phyloP scores from a whole-genome alignment of 2,329 filamentous ascomycete genomes.

The Claviceps digitariae region DNA sequence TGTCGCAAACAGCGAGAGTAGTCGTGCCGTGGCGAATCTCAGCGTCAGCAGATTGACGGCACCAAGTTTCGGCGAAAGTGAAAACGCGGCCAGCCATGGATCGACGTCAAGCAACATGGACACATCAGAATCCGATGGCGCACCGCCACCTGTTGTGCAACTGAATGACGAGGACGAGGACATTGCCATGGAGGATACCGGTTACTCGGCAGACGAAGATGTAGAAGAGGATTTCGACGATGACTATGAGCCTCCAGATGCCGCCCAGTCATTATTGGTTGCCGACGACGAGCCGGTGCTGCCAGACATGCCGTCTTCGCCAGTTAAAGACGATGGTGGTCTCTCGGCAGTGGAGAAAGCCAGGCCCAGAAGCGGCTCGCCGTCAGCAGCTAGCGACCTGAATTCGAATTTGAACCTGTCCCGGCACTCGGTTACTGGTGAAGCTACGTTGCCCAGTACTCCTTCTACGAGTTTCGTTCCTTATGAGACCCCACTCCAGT shows the following conservation, averaged over 20 bases:
- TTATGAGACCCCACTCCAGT: slow-evolving; percentile 71
- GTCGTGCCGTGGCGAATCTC: neutral
- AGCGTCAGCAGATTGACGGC: neutral
- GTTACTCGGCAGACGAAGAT: slow-evolving; percentile 25
- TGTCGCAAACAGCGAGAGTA: neutral
- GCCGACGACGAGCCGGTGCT: slow-evolving; percentile 4
- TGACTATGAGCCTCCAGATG: slow-evolving; percentile 42
- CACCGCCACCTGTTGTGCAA: neutral
- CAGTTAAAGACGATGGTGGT: neutral
- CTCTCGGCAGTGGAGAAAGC: neutral
- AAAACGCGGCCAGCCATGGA: neutral
- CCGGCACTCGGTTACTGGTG: neutral
- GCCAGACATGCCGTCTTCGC: neutral
- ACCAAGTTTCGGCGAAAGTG: neutral
- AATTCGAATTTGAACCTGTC: neutral
- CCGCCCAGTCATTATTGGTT: slow-evolving; percentile 5
- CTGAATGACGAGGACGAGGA: slow-evolving; percentile 7
- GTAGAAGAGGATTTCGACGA: slow-evolving; percentile 26
- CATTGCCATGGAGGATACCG: slow-evolving; percentile 10
- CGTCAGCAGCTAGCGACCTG: neutral
- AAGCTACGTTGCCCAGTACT: slow-evolving; percentile 11
- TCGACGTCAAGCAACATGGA: neutral
- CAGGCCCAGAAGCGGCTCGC: neutral
- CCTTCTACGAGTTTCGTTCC: slow-evolving; percentile 28
- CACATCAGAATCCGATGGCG: neutral